Evolutionary conservation across 1,139 yeast species (phyloP).

Genomic region (Blastobotrys arbuscula): DNA sequence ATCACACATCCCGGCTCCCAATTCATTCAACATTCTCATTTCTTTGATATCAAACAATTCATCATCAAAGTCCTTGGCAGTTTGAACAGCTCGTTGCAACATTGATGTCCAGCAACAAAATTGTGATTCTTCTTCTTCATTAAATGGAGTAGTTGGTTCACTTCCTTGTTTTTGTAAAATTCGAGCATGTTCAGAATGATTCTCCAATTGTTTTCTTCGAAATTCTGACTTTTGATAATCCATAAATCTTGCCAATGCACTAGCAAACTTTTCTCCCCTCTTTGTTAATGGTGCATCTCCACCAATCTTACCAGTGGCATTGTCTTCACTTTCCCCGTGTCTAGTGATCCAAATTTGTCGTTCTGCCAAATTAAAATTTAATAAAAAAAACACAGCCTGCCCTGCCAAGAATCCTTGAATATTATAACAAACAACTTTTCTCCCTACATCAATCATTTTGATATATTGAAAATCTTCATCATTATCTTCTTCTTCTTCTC

Average conservation of each 20-base stretch:
- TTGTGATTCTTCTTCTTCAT: conserved; percentile 52
- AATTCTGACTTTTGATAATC: conserved; percentile 66
- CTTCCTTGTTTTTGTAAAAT: conserved; percentile 29
- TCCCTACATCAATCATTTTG: conserved; percentile 94
- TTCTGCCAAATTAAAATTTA: conserved; percentile 84
- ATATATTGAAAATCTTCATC: conserved; percentile 73
- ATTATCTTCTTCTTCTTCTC: conserved; percentile 57
- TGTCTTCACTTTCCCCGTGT: conserved; percentile 88
- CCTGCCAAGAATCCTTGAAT: conserved; percentile 91
- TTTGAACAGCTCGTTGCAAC: conserved; percentile 71
- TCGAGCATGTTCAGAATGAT: conserved; percentile 39
- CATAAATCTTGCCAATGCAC: conserved; percentile 69
- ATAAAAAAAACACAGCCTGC: conserved; percentile 82
- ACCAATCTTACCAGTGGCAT: conserved; percentile 81
- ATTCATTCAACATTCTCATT: conserved; percentile 88
- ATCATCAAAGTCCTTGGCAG: conserved; percentile 69
- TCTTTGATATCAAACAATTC: conserved; percentile 69
- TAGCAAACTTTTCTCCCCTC: conserved; percentile 70
- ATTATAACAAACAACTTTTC: conserved; percentile 85
- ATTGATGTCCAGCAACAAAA: conserved; percentile 94
- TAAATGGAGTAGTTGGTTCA: conserved; percentile 33
- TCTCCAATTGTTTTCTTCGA: conserved; percentile 55
- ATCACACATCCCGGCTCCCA: conserved; percentile 89
- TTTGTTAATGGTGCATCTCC: conserved; percentile 81
- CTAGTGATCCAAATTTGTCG: conserved; percentile 94